These are phyloP conservation scores for Musa acuminata DNA, from an alignment of 176 grass and related monocot species.

Conservation along the genomic window DNA sequence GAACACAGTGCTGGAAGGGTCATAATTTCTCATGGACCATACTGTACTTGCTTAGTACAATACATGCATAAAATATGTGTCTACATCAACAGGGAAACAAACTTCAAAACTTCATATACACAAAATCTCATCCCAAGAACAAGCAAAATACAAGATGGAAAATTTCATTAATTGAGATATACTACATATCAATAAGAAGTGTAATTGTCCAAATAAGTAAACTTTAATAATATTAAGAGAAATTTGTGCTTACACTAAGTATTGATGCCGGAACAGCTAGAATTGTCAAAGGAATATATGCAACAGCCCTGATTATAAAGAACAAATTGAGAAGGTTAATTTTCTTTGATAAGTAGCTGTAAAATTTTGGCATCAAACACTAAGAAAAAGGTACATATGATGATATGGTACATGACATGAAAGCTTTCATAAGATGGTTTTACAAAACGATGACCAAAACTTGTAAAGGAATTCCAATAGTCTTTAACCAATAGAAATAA, in stretches of 20 bases:
- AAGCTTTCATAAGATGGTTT: too few species aligned
- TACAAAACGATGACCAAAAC: neutral
- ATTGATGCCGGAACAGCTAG: slow-evolving; percentile 97
- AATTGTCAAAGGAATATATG: slow-evolving; percentile 90
- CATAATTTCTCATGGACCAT: too few species aligned
- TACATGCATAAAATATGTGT: neutral
- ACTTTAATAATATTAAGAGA: neutral
- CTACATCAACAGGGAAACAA: neutral
- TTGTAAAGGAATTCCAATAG: too few species aligned
- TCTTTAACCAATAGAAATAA: too few species aligned
- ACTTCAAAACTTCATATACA: neutral
- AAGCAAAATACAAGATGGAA: neutral
- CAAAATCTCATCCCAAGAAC: neutral
- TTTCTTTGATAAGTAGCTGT: neutral
- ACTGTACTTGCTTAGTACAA: neutral
- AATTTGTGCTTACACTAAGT: slow-evolving; percentile 58
- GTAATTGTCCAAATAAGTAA: neutral
- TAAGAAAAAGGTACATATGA: neutral
- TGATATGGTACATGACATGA: neutral
- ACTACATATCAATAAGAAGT: neutral
- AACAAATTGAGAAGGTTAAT: slow-evolving; percentile 7
- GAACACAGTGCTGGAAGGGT: too few species aligned
- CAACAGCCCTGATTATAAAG: slow-evolving; percentile 62
- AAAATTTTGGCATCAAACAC: neutral
- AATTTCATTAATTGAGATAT: neutral